Evolutionary conservation across 208 protist species (phyloP).

Genomic region (Plasmodiophora brassicae): DNA sequence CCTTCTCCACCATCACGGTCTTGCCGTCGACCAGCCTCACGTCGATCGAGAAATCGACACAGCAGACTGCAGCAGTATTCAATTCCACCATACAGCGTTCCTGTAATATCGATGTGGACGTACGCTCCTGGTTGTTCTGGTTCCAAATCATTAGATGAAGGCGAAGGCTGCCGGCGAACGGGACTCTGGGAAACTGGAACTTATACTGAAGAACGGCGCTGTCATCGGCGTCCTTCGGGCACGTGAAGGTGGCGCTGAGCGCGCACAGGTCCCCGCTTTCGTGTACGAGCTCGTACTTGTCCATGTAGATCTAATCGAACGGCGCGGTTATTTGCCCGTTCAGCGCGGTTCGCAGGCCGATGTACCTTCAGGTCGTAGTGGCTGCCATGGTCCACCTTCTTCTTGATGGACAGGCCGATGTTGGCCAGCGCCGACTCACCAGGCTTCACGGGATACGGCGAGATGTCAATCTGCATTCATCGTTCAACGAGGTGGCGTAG

Average conservation of each 20-base stretch:
- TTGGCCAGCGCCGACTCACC: not conserved
- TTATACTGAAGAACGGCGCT: not conserved
- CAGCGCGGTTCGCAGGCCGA: not conserved
- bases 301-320: not conserved
- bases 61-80: not conserved
- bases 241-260: not conserved
- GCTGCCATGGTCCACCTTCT: conserved; percentile 7
- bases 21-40: no score
- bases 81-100: not conserved
- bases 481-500: not conserved
- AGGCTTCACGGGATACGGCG: not conserved
- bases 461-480: not conserved
- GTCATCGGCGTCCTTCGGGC: not conserved
- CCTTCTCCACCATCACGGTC: no score
- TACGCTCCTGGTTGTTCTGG: conserved; percentile 11
- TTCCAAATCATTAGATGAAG: not conserved
- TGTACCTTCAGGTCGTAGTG: not conserved
- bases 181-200: not conserved
- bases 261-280: not conserved
- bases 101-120: not conserved
- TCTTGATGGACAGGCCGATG: not conserved
- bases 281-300: not conserved
- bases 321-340: not conserved
- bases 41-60: not conserved
- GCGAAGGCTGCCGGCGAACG: not conserved